Evolutionary conservation across 371 early-diverging fungal genomes (phyloP), one percentile per base, ranked within the genome.

Genomic region (Apophysomyces variabilis): DNA sequence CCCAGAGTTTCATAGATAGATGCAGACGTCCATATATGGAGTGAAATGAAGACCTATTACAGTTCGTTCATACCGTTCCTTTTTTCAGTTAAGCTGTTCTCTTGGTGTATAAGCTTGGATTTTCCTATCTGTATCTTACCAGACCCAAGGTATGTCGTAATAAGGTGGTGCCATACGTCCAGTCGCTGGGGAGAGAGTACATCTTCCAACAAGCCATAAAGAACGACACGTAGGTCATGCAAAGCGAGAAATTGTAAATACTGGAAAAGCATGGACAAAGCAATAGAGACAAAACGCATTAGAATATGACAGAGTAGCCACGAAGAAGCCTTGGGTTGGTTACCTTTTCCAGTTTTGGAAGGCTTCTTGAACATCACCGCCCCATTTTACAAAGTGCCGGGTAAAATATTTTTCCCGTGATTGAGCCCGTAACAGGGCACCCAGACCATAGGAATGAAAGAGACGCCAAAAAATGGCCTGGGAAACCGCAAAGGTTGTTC

Each of bases 1-100:
- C 97, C 97, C 46, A 96, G 83, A 14, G 90, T 94, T 71, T 95
- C 93, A 79, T 91, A 96, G n/a, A 94, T 91, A 0, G 95, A 92
- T 8, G 88, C 78, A 4, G 95, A 86, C 13, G 92, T 94, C 93
- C 95, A 96, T 21, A 91, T 72, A 66, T 98, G 97, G 43, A 98
- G 77, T 0, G 84, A 72, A 62, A 96, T 91, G 57, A 97, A 79
- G 8, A 92, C 36, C 58, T 69, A 47, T 5, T 38, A 1, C 44
- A 11, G 7, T 18, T 14, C 59, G 32, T 26, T 26, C 32, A 3
- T 26, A 26, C 32, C 32, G 3, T 26, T 26, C 32, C 32, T 3
- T 26, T 26, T 26, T 26, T 26, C 32, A 26, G 32, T 26, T 26
- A 26, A 26, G 32, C 32, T 26, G 32, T 26, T 26, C 32, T 26